Conservation (phyloP, 2,329 filamentous ascomycete species). For the Fusarium sororula region DNA sequence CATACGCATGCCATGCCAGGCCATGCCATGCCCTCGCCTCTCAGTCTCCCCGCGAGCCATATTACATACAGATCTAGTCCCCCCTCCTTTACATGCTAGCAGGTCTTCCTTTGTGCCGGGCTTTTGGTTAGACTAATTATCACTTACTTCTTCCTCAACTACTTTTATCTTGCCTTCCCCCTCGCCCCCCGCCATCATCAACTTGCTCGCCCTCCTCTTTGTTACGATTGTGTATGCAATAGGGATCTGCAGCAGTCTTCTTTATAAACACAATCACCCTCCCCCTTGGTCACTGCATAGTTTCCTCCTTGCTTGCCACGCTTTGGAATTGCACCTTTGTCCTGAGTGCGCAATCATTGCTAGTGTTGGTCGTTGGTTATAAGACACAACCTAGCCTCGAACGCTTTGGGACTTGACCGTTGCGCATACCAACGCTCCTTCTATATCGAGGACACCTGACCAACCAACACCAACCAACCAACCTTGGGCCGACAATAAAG, state of each 20-base stretch:
- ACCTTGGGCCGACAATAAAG: background rate
- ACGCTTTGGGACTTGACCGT: background rate
- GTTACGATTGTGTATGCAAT: background rate
- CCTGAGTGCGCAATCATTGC: background rate
- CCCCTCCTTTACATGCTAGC: background rate
- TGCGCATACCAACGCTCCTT: constrained; percentile 18
- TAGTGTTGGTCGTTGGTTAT: background rate
- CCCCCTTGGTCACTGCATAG: background rate
- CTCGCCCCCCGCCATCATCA: constrained; percentile 18
- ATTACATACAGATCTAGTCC: constrained; percentile 3
- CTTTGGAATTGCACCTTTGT: background rate
- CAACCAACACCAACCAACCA: background rate
- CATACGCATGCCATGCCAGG: background rate
- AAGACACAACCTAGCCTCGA: background rate
- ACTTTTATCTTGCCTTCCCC: constrained; percentile 33
- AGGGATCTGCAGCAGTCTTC: constrained; percentile 10
- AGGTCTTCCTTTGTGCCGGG: constrained; percentile 23
- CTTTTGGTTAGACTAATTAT: constrained; percentile 10
- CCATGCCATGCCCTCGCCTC: background rate
- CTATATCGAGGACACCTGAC: background rate
- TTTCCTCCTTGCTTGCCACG: background rate
- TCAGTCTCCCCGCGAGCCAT: background rate
- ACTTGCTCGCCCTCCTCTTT: constrained; percentile 18
- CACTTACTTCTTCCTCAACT: background rate
- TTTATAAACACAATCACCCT: constrained; percentile 1